Percentiles rank a stretch among this genome's conserved stretches.
These are phyloP conservation scores for Cyberlindnera mycetangii DNA, from an alignment of 805 yeast species.

Conservation along the genomic window DNA sequence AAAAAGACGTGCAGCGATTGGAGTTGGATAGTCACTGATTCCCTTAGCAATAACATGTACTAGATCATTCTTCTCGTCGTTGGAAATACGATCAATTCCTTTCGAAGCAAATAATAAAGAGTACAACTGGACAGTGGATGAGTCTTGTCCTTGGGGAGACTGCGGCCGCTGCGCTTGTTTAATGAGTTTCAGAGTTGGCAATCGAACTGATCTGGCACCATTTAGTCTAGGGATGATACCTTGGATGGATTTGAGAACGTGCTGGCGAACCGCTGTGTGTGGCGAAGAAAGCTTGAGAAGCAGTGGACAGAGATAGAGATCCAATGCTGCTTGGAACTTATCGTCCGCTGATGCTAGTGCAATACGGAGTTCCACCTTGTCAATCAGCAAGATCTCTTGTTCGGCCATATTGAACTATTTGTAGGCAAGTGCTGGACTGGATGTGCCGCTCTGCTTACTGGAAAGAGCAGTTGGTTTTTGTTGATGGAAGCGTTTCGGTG, in stretches of 20 bases:
- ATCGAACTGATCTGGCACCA: conserved; percentile 47
- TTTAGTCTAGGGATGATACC: conserved; percentile 66
- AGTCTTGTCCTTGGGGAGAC: conserved; percentile 32
- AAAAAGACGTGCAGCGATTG: conserved; percentile 56
- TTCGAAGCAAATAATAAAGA: conserved; percentile 64
- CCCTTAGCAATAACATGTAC: conserved; percentile 47
- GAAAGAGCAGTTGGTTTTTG: too few species aligned
- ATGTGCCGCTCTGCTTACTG: neutral
- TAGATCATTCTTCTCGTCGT: conserved; percentile 36
- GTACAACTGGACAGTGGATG: conserved; percentile 53
- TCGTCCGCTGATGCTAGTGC: conserved; percentile 70
- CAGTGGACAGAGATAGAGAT: conserved; percentile 70
- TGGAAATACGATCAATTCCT: conserved; percentile 55
- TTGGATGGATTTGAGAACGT: conserved; percentile 63
- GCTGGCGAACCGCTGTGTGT: conserved; percentile 59
- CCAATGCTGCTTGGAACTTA: conserved; percentile 59
- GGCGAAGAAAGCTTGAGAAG: conserved; percentile 75
- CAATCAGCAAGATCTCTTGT: conserved; percentile 57
- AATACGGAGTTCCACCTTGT: conserved; percentile 77
- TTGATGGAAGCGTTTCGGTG: neutral
- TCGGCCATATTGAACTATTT: conserved; percentile 25
- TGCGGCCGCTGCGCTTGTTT: conserved; percentile 60
- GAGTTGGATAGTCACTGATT: conserved; percentile 37
- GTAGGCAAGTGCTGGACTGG: neutral
- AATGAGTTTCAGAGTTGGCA: conserved; percentile 64